These are phyloP conservation scores for Apiotrichum laibachii DNA, from an alignment of 1,284 basidiomycete species.

Conservation along the genomic window DNA sequence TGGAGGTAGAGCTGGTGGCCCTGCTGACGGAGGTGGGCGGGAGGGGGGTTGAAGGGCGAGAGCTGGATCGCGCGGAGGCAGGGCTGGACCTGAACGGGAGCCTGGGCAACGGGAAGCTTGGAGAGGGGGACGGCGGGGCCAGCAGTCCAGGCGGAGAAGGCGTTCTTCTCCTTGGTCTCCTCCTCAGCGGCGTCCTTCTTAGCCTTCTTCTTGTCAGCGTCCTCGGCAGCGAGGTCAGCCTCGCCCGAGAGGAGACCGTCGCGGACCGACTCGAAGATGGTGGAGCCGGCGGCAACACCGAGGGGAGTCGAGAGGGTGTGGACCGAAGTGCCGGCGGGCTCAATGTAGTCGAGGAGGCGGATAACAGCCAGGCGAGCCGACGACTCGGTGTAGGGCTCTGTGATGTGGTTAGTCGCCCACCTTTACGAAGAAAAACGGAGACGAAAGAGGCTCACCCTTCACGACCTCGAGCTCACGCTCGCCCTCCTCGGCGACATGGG, in stretches of 20 bases:
- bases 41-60: conserved; percentile 60
- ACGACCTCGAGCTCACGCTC: conserved; percentile 49
- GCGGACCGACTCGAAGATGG: conserved; percentile 55
- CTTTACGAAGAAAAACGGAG: neutral
- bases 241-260: conserved; percentile 45
- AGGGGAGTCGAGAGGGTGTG: conserved; percentile 49
- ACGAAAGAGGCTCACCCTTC: conserved; percentile 32
- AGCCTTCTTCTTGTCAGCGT: conserved; percentile 38
- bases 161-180: conserved; percentile 43
- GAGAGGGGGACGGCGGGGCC: conserved; percentile 37
- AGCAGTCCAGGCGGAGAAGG: conserved; percentile 51
- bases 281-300: conserved; percentile 53
- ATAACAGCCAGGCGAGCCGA: conserved; percentile 55
- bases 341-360: conserved; percentile 54
- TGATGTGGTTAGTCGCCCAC: neutral
- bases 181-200: conserved; percentile 33
- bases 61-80: conserved; percentile 55
- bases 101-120: conserved; percentile 46
- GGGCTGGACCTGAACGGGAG: conserved; percentile 41
- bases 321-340: conserved; percentile 49
- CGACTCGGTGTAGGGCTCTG: conserved; percentile 56
- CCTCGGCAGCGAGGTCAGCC: conserved; percentile 33
- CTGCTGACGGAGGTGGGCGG: conserved; percentile 56
- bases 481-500: conserved; percentile 33
- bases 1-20: conserved; percentile 60